Conservation (phyloP, 352 stramenopile genomes). For the Blastocystis sp. region DNA sequence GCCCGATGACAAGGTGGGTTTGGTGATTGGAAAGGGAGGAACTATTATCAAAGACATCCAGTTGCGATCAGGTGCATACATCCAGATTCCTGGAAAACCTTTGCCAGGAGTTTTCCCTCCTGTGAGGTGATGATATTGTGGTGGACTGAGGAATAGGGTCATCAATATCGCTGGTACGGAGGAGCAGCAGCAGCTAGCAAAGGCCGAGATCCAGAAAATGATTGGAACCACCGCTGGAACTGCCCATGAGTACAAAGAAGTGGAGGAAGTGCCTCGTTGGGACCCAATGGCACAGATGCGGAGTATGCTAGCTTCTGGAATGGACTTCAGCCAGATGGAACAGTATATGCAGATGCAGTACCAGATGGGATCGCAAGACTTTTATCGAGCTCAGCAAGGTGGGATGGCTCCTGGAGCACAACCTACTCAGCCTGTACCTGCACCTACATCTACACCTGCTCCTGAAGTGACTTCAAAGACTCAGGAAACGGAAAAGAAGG, state of each 20-base stretch:
- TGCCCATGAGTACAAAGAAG: background rate
- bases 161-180: slow-evolving; percentile 67
- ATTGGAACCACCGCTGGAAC: slow-evolving; percentile 64
- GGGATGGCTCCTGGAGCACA: background rate
- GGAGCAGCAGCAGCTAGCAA: slow-evolving; percentile 72
- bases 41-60: slow-evolving; percentile 83
- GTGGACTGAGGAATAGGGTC: slow-evolving; percentile 57
- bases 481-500: background rate
- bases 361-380: background rate
- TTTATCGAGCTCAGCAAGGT: background rate
- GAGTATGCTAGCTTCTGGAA: background rate
- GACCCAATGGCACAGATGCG: slow-evolving; percentile 1
- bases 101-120: slow-evolving; percentile 78
- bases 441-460: background rate
- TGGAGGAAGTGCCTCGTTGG: background rate
- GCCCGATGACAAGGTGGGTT: slow-evolving; percentile 78
- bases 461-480: background rate
- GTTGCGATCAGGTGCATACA: slow-evolving; percentile 73
- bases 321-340: slow-evolving; percentile 23
- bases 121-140: slow-evolving; percentile 67
- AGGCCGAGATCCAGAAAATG: slow-evolving; percentile 78
- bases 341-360: slow-evolving; percentile 54
- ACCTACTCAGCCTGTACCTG: background rate
- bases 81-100: slow-evolving; percentile 81
- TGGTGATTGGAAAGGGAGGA: slow-evolving; percentile 83